phyloP scores from a whole-genome alignment of 75 land plant species.

The Selaginella tamariscina region DNA sequence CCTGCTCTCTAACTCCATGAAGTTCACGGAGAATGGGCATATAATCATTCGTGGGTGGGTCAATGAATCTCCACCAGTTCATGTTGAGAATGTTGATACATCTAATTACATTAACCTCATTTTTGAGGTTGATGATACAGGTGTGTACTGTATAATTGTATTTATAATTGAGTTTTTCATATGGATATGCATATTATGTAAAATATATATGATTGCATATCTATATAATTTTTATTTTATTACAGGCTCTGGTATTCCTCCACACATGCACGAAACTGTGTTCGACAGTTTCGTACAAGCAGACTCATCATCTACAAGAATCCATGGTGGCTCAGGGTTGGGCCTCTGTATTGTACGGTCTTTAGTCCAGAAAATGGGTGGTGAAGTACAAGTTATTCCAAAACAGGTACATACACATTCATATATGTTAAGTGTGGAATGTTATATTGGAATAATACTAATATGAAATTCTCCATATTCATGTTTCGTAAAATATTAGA shows the following conservation, averaged over 20 bases:
- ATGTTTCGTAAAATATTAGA: too few species aligned
- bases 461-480: too few species aligned
- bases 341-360: slow-evolving; percentile 73
- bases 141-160: slow-evolving; percentile 17
- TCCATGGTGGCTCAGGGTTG: slow-evolving; percentile 86
- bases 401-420: too few species aligned
- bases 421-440: too few species aligned
- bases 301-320: slow-evolving; percentile 71
- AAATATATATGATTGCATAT: not conserved
- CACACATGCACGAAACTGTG: slow-evolving; percentile 49
- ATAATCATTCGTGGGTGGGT: slow-evolving; percentile 21
- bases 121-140: slow-evolving; percentile 89
- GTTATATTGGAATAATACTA: too few species aligned
- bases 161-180: slow-evolving; percentile 3
- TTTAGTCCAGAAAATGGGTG: slow-evolving; percentile 69
- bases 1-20: slow-evolving; percentile 22
- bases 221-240: too few species aligned
- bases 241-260: slow-evolving; percentile 1
- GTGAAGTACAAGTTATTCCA: slow-evolving; percentile 56
- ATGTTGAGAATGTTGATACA: slow-evolving; percentile 1
- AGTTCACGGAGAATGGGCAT: slow-evolving; percentile 24
- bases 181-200: not conserved
- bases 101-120: slow-evolving; percentile 28
- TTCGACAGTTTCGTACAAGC: slow-evolving; percentile 89
- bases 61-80: not conserved